These are phyloP conservation scores for Botryotinia globosa DNA, from an alignment of 2,329 filamentous ascomycete genomes.

Conservation along the genomic window DNA sequence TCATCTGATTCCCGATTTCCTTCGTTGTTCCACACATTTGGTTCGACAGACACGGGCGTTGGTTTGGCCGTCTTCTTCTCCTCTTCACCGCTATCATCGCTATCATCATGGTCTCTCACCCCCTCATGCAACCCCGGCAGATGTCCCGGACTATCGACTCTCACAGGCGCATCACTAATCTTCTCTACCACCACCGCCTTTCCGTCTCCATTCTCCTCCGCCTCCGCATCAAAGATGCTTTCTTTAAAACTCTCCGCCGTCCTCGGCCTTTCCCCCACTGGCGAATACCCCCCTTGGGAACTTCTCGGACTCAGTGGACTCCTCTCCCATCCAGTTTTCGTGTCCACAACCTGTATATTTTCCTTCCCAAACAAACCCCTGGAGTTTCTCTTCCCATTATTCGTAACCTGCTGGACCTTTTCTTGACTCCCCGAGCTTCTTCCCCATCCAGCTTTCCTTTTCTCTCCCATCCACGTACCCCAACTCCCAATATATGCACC, in stretches of 20 bases:
- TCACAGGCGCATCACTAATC: not conserved
- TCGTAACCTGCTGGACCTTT: conserved; percentile 67
- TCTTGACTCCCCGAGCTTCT: conserved; percentile 64
- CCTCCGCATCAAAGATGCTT: conserved; percentile 38
- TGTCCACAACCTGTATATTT: conserved; percentile 15
- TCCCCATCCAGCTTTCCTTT: conserved; percentile 53
- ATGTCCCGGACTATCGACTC: not conserved
- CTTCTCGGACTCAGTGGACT: conserved; percentile 34
- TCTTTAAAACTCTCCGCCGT: conserved; percentile 36
- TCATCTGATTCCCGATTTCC: not conserved
- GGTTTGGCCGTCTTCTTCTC: not conserved
- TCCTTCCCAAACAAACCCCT: conserved; percentile 26
- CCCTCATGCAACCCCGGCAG: not conserved
- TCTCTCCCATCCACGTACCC: conserved; percentile 72
- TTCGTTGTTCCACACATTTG: conserved; percentile 1
- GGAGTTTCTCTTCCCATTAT: conserved; percentile 32
- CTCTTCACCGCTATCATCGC: not conserved
- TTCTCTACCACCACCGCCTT: not conserved
- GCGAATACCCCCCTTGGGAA: not conserved
- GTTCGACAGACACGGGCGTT: not conserved
- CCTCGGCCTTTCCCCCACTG: conserved; percentile 25
- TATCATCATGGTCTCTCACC: not conserved
- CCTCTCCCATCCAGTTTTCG: conserved; percentile 34
- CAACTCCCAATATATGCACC: conserved; percentile 66
- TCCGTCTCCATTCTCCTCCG: conserved; percentile 1